Percentiles rank a stretch among this genome's conserved stretches.
Conservation (phyloP, 1,284 basidiomycete species). For the Tetrapyrgos nigripes region DNA sequence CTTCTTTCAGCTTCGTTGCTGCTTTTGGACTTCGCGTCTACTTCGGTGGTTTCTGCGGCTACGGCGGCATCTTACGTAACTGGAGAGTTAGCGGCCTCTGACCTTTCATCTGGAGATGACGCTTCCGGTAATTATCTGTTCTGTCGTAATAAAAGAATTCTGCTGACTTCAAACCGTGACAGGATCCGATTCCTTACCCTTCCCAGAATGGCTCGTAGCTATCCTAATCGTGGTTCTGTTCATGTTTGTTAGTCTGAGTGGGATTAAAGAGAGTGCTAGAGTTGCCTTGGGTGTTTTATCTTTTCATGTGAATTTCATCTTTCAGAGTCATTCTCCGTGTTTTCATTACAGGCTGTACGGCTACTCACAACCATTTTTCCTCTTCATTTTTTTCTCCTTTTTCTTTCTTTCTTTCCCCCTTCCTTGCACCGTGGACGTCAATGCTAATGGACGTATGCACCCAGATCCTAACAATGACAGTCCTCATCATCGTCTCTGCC, state of each 20-base stretch:
- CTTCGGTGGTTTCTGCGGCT: conserved; percentile 71
- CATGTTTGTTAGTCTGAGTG: conserved; percentile 59
- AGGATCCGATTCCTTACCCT: conserved; percentile 40
- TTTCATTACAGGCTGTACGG: conserved; percentile 9
- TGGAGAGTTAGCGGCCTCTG: conserved; percentile 51
- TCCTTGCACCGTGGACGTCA: conserved; percentile 48
- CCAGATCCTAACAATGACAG: conserved; percentile 49
- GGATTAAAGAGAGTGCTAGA: conserved; percentile 66
- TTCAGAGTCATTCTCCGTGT: not conserved
- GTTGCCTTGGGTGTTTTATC: conserved; percentile 60
- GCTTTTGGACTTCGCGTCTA: conserved; percentile 70
- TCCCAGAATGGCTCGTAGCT: conserved; percentile 56
- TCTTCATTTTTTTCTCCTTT: too few relatives aligned
- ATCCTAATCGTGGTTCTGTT: conserved; percentile 59
- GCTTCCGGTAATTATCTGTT: not conserved
- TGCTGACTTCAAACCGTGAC: too few relatives aligned
- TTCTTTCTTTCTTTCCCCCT: not conserved
- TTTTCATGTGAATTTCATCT: conserved; percentile 56
- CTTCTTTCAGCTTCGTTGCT: conserved; percentile 66
- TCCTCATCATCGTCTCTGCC: conserved; percentile 53
- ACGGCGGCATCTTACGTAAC: conserved; percentile 71
- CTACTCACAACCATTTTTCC: too few relatives aligned
- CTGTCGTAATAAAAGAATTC: too few relatives aligned
- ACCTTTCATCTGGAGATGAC: not conserved
- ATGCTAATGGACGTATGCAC: too few relatives aligned